Evolutionary conservation across 2,329 filamentous ascomycete genomes (phyloP), one percentile per base, ranked within the genome.

Genomic region (Nothomitra cinnamomea): DNA sequence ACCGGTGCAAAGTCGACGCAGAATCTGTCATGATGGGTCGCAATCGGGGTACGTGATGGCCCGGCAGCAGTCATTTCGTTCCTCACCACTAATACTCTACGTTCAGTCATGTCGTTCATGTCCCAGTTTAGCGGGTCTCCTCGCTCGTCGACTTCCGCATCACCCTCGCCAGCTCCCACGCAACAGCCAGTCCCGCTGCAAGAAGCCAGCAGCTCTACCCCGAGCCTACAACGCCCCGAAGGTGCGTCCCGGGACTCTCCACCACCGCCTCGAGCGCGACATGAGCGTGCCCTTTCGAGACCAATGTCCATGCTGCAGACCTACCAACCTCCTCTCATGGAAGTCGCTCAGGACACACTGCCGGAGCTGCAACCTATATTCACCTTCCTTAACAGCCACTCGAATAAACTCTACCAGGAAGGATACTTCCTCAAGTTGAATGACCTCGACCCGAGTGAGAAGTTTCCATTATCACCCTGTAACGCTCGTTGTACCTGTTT

Each of bases 341-440:
- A 94, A 63, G 76, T 92, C 58, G 80, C 79, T 63, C 77, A 83
- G 60, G 87, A 95, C 64, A 94, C 87, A 28, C 80, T 92, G 57
- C 88, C 92, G 38, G 92, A 98, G 73, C 75, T 98, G 57, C 85
- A 88, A 70, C 90, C 89, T 58, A 89, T 96, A 62, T 96, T 96
- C 68, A 86, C 80, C 56, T 92, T 87, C 64, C 77, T 98, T 59
- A 96, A 95, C 70, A 92, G 84, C 68, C 92, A 98, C 67, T 83
- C 81, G 55, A 95, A 95, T 68, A 96, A 96, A 70, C 73, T 96
- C 54, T 98, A 96, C 66, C 89, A 95, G 61, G 92, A 98, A 70
- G 92, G 92, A 38, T 98, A 96, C 64, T 96, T 98, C 60, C 70
- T 98, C 61, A 98, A 96, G 69, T 73, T 98, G 50, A 90, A 95